phyloP scores from a whole-genome alignment of 2,329 filamentous ascomycete species.

The Endocalyx cinctus region DNA sequence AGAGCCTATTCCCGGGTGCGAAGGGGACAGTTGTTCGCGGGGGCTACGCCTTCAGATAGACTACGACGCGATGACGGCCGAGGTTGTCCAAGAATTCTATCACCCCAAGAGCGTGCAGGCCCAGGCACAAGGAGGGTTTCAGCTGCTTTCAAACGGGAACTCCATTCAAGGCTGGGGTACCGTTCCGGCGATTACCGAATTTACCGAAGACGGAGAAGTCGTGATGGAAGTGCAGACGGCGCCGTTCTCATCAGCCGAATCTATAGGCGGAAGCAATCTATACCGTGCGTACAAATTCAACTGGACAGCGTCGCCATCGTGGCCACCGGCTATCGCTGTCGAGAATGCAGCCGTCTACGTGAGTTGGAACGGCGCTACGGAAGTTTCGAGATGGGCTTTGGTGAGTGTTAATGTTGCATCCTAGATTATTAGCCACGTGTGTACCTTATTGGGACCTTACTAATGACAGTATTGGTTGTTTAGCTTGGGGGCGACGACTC shows the following conservation, averaged over 20 bases:
- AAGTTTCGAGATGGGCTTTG: slow-evolving; percentile 25
- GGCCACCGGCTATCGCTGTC: slow-evolving; percentile 15
- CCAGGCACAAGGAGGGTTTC: slow-evolving; percentile 37
- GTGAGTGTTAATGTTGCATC: too few relatives aligned
- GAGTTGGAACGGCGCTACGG: slow-evolving; percentile 40
- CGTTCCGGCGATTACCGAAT: slow-evolving; percentile 40
- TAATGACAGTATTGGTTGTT: too few relatives aligned
- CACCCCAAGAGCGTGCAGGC: slow-evolving; percentile 27
- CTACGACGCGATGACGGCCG: slow-evolving; percentile 35
- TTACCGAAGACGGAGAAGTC: slow-evolving; percentile 38
- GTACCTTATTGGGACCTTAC: too few relatives aligned
- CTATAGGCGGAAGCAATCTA: too few relatives aligned
- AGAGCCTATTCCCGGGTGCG: slow-evolving; percentile 15
- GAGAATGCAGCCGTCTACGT: slow-evolving; percentile 25
- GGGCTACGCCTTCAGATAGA: slow-evolving; percentile 42
- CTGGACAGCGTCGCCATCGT: slow-evolving; percentile 37
- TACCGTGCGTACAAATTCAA: too few relatives aligned
- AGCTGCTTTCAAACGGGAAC: slow-evolving; percentile 47
- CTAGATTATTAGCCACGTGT: too few relatives aligned
- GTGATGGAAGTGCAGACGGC: too few relatives aligned
- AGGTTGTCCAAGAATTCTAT: slow-evolving; percentile 37
- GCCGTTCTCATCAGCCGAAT: too few relatives aligned
- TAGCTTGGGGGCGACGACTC: too few relatives aligned
- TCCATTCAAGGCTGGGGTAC: slow-evolving; percentile 53
- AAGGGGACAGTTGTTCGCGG: slow-evolving; percentile 22